Evolutionary conservation across 441 rosid species (phyloP).

Genomic region (Corymbia calophylla): DNA sequence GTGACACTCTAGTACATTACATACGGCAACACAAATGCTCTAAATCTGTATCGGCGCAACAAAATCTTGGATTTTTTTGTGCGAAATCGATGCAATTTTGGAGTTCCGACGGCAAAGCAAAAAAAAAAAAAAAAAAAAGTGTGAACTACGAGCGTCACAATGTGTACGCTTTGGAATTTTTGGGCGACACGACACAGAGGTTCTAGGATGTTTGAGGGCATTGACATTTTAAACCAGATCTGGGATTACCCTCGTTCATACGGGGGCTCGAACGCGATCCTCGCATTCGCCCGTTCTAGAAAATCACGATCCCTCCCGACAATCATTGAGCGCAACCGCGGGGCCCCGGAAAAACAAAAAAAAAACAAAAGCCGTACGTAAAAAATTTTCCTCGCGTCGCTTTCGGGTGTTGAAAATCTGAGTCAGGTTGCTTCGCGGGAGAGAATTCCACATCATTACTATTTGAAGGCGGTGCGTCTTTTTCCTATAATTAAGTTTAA

Average conservation of each 20-base stretch:
- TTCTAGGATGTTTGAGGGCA: not conserved
- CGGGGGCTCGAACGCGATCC: not conserved
- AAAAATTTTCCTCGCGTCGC: not conserved
- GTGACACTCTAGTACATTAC: not conserved
- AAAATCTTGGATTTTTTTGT: not conserved
- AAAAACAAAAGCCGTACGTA: fast-evolving
- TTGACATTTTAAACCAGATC: not conserved
- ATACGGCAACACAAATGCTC: not conserved
- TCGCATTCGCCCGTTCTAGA: no score
- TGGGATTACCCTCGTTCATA: not conserved
- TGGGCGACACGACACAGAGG: not conserved
- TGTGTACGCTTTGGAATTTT: not conserved
- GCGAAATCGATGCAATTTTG: not conserved
- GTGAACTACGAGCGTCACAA: not conserved
- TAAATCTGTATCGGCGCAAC: not conserved
- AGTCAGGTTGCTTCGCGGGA: not conserved
- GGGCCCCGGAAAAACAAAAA: not conserved
- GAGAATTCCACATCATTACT: not conserved
- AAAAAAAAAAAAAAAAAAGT: fast-evolving
- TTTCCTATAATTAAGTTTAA: not conserved
- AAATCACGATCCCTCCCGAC: not conserved
- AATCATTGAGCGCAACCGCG: not conserved
- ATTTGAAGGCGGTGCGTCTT: not conserved
- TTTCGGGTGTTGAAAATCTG: not conserved
- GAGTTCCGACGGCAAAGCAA: not conserved